A percentile compares a stretch with the other conserved stretches of the same genome.
These are phyloP conservation scores for Mariannaea sp. DNA, from an alignment of 2,329 filamentous ascomycete species.

Conservation along the genomic window DNA sequence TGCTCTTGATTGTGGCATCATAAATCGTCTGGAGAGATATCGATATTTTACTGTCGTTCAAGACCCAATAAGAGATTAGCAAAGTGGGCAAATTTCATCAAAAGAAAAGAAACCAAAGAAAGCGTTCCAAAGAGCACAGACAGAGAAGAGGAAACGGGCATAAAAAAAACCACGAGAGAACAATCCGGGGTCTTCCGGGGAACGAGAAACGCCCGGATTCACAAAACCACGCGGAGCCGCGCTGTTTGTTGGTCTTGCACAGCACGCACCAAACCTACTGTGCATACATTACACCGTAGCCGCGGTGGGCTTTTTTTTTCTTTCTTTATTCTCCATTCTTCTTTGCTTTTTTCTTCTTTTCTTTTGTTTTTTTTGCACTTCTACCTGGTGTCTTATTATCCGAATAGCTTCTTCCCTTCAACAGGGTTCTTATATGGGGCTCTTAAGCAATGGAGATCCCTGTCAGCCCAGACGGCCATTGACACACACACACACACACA, in stretches of 20 bases:
- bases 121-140: too few relatives aligned
- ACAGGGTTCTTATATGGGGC: conserved; percentile 9
- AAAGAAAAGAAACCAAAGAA: not conserved
- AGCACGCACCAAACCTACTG: too few relatives aligned
- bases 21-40: too few relatives aligned
- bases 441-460: conserved; percentile 4
- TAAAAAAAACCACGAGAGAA: too few relatives aligned
- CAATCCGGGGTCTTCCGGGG: conserved; percentile 26
- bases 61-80: not conserved
- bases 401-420: conserved; percentile 1
- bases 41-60: too few relatives aligned
- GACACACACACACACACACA: conserved; percentile 4
- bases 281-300: too few relatives aligned
- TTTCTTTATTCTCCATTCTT: too few relatives aligned
- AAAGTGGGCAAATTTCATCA: conserved; percentile 2
- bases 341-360: too few relatives aligned
- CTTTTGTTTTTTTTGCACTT: conserved; percentile 18
- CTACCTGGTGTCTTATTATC: conserved; percentile 3
- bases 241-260: too few relatives aligned
- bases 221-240: conserved; percentile 5
- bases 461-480: conserved; percentile 11
- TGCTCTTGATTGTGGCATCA: too few relatives aligned
- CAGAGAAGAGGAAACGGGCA: too few relatives aligned
- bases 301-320: too few relatives aligned
- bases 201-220: conserved; percentile 27